Evolutionary conservation across 2,329 filamentous ascomycete genomes (phyloP).

Genomic region (Fusarium liriodendri): DNA sequence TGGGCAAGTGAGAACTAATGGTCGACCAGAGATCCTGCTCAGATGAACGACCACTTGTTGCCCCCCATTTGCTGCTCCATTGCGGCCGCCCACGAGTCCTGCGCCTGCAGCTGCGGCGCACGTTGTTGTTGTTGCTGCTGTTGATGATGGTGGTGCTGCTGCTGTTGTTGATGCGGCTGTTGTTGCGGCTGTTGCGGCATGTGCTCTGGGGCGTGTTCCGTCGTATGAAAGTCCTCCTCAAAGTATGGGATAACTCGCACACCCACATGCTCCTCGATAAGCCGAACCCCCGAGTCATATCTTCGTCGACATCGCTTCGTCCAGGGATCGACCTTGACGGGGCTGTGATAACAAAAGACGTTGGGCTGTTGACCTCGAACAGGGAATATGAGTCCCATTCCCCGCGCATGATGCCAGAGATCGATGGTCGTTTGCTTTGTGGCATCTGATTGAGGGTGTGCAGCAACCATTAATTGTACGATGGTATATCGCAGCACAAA

Average conservation of each 20-base stretch:
- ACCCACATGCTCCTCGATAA: conserved; percentile 53
- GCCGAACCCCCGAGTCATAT: conserved; percentile 52
- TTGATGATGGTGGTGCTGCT: conserved; percentile 4
- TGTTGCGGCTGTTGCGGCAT: conserved; percentile 35
- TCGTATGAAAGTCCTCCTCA: conserved; percentile 57
- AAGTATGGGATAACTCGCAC: conserved; percentile 55
- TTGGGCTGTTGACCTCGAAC: conserved; percentile 53
- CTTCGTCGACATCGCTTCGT: conserved; percentile 56
- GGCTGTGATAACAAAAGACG: conserved; percentile 57
- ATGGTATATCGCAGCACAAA: conserved; percentile 55
- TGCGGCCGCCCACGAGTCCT: conserved; percentile 53
- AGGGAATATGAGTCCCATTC: conserved; percentile 49
- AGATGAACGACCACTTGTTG: conserved; percentile 50
- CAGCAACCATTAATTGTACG: conserved; percentile 53
- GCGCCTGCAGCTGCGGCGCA: conserved; percentile 37
- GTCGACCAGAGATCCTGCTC: conserved; percentile 33
- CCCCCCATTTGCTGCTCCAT: conserved; percentile 44
- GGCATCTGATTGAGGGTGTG: conserved; percentile 48
- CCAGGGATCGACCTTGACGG: conserved; percentile 57
- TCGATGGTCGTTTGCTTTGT: conserved; percentile 52
- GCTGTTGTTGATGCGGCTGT: conserved; percentile 4
- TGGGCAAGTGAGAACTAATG: conserved; percentile 10
- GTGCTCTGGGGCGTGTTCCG: conserved; percentile 51
- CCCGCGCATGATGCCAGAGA: conserved; percentile 52
- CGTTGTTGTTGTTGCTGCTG: conserved; percentile 28